Evolutionary conservation across 2,329 filamentous ascomycete species (phyloP).

Genomic region (Cladophialophora psammophila): DNA sequence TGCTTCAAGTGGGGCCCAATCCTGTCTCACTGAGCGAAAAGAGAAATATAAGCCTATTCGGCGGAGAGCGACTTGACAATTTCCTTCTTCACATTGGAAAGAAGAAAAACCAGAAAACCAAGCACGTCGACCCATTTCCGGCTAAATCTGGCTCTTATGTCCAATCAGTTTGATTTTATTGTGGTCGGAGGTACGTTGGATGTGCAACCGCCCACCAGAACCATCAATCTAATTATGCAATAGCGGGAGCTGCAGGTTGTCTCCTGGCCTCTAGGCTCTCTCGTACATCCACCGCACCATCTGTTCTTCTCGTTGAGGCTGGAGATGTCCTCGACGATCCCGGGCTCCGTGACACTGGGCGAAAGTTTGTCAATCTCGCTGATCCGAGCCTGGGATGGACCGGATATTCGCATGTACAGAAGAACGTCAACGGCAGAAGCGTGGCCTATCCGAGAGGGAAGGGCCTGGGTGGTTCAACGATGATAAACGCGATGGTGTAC

Average conservation of each 20-base stretch:
- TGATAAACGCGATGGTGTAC: not conserved
- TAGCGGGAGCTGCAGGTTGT: not conserved
- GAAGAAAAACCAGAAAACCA: not conserved
- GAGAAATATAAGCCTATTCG: not conserved
- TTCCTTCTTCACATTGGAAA: not conserved
- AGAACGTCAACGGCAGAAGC: not conserved
- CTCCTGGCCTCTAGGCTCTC: not conserved
- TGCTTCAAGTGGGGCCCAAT: not conserved
- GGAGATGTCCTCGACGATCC: not conserved
- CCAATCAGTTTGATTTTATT: not conserved
- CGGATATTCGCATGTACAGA: not conserved
- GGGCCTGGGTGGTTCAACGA: not conserved
- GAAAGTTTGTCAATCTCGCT: not conserved
- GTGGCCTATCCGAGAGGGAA: not conserved
- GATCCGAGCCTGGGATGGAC: not conserved
- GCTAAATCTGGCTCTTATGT: not conserved
- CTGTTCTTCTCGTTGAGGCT: not conserved
- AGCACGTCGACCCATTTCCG: not conserved
- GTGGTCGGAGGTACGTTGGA: not conserved
- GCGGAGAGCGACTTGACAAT: not conserved
- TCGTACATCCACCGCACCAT: not conserved
- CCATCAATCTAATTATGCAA: not conserved
- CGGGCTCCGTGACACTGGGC: not conserved
- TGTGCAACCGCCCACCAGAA: not conserved
- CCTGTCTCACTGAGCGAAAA: not conserved